Evolutionary conservation across 768 basidiomycete genomes (phyloP), one percentile per base, ranked within the genome.

Genomic region (Mycena crocata): DNA sequence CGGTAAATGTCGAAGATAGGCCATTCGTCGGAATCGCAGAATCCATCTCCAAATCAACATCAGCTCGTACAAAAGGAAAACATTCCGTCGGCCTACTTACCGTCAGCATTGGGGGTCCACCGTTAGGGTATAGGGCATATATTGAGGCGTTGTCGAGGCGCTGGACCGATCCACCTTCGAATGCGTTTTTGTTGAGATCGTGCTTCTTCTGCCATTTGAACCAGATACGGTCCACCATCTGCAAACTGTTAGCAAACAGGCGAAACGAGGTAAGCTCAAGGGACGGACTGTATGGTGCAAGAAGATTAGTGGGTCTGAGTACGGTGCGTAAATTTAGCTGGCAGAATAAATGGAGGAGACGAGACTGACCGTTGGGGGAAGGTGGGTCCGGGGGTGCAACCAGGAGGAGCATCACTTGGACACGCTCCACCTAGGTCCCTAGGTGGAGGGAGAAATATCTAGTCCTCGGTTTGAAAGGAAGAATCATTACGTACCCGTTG

Each of bases 201-300:
- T 76, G 45, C 14, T 59, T 60, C 56, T 63, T 61, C 51, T 81
- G 80, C 80, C 80, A 80, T 52, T 80, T 75, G 54, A 51, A 78
- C 80, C 80, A 81, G 19, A 80, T 57, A 60, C 78, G 78, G 67
- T 80, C 80, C 51, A 81, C 69, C 79, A 79, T 80, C 72, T 72
- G 54, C 40, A 57, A 19, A 39, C 5, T 54, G 42, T 48, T 39
- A 49, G 55, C 31, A 13, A 45, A 17, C 8, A 13, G 32, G 2
- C 31, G 8, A 50, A 32, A 17, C 21, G 24, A 8, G 19, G n/a
- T 31, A 45, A 49, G 45, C 23, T 23, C 24, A 28, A 31, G 51
- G 9, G 13, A 42, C 75, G 56, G 54, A 80, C 80, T 1, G 74
- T 76, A 59, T 80, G 80, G 70, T 80, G 78, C 46, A 80, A 40